phyloP scores from a whole-genome alignment of 352 stramenopile genomes.

The Phytopythium cucurbitacearum region DNA sequence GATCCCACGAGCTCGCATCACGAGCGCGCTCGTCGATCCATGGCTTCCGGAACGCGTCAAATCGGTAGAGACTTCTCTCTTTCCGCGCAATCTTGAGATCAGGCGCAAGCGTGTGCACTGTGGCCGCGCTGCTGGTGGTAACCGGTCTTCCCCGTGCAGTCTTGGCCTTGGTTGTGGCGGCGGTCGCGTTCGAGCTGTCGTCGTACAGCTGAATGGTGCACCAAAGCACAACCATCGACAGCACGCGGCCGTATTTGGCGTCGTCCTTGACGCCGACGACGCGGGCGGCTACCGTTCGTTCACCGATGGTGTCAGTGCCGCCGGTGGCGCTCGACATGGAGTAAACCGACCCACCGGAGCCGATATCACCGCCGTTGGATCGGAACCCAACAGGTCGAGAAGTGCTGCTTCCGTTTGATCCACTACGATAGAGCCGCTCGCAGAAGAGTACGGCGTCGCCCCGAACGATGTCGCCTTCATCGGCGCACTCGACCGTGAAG shows the following conservation, averaged over 20 bases:
- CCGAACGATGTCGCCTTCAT: conserved; percentile 75
- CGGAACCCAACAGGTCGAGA: conserved; percentile 1
- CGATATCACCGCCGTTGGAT: conserved; percentile 1
- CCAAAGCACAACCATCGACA: conserved; percentile 71
- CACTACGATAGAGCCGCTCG: conserved; percentile 78
- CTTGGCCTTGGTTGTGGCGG: no score
- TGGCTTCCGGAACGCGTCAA: conserved; percentile 68
- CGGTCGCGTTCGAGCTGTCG: conserved; percentile 8
- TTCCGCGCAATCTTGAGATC: conserved; percentile 67
- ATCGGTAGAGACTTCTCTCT: conserved; percentile 64
- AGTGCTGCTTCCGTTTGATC: conserved; percentile 2
- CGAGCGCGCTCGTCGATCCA: conserved; percentile 71
- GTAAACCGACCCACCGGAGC: conserved; percentile 32
- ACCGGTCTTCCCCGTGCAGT: conserved; percentile 11
- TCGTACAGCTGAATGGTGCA: conserved; percentile 79
- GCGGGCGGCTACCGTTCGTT: conserved; percentile 72
- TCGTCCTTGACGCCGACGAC: conserved; percentile 43
- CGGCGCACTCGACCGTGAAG: conserved; percentile 69
- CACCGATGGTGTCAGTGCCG: conserved; percentile 37
- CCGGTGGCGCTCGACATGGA: conserved; percentile 34
- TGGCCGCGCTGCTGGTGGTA: conserved; percentile 22
- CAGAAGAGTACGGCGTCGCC: conserved; percentile 92
- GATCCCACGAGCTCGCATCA: conserved; percentile 50
- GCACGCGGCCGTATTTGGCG: conserved; percentile 42
- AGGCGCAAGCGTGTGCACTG: conserved; percentile 23